phyloP scores from a whole-genome alignment of 371 early-diverging fungal genomes.

The Thermomucor indicae-seudaticae region DNA sequence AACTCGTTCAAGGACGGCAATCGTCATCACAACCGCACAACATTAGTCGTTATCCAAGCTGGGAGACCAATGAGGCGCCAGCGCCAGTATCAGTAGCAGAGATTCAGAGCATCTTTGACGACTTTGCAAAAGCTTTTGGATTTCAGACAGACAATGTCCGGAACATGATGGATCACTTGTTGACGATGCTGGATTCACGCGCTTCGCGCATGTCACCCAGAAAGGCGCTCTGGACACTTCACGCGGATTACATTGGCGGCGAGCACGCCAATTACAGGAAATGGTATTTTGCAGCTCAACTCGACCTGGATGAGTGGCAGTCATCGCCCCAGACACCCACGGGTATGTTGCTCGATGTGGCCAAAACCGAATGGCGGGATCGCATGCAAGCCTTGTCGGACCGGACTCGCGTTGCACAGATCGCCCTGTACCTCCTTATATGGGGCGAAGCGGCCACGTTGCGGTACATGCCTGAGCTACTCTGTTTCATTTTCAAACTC shows the following conservation, averaged over 20 bases:
- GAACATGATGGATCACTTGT: slow-evolving; percentile 74
- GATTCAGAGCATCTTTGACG: slow-evolving; percentile 19
- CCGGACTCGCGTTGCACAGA: slow-evolving; percentile 61
- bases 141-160: slow-evolving; percentile 79
- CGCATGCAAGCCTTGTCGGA: slow-evolving; percentile 72
- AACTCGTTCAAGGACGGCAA: too few species aligned
- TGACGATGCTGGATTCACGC: slow-evolving; percentile 82
- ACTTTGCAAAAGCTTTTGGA: slow-evolving; percentile 53
- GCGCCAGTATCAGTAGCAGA: slow-evolving; percentile 7
- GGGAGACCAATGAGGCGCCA: slow-evolving; percentile 10
- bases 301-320: slow-evolving; percentile 57
- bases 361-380: slow-evolving; percentile 70
- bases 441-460: slow-evolving; percentile 89
- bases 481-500: slow-evolving; percentile 80
- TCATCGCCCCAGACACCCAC: slow-evolving; percentile 17
- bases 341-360: slow-evolving; percentile 40
- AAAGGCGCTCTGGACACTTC: slow-evolving; percentile 72
- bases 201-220: slow-evolving; percentile 75
- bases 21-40: too few species aligned
- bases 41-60: slow-evolving; percentile 41
- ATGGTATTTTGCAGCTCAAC: slow-evolving; percentile 83
- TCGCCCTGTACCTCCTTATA: slow-evolving; percentile 76
- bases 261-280: slow-evolving; percentile 81
- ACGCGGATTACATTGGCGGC: slow-evolving; percentile 88
- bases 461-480: slow-evolving; percentile 75